Percentiles rank a stretch among this genome's conserved stretches.
Conservation (phyloP, 306 rosid genomes). For the Pueraria montana region DNA sequence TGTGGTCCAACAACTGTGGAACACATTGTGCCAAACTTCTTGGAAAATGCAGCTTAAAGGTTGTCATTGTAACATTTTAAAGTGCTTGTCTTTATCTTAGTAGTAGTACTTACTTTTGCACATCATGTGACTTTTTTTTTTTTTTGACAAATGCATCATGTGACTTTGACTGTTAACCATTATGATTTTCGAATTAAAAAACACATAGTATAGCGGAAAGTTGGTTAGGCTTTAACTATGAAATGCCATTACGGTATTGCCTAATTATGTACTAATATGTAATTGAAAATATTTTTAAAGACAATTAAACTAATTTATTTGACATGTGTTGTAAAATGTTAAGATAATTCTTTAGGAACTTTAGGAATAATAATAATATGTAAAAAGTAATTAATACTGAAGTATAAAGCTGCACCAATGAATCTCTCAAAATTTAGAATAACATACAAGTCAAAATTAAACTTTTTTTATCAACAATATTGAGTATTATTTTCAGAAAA, state of each 20-base stretch:
- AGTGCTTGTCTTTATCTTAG: constrained; percentile 32
- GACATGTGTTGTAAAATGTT: background rate
- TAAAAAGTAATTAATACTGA: too few relatives aligned
- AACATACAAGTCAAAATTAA: background rate
- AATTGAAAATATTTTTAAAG: background rate
- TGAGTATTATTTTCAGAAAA: background rate
- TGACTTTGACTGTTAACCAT: background rate
- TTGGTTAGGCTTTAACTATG: background rate
- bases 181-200: background rate
- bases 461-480: background rate
- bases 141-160: too few relatives aligned
- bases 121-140: background rate
- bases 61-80: background rate
- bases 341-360: background rate
- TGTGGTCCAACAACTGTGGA: background rate
- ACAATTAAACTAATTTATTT: background rate
- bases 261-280: background rate
- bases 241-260: background rate
- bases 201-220: background rate
- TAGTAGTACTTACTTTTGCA: background rate
- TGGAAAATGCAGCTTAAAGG: constrained; percentile 21
- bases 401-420: background rate
- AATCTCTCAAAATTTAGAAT: background rate
- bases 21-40: constrained; percentile 16
- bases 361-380: background rate